Percentiles rank a stretch among this genome's conserved stretches.
Evolutionary conservation across 2,329 filamentous ascomycete genomes (phyloP).

Genomic region (Chalara sp.): DNA sequence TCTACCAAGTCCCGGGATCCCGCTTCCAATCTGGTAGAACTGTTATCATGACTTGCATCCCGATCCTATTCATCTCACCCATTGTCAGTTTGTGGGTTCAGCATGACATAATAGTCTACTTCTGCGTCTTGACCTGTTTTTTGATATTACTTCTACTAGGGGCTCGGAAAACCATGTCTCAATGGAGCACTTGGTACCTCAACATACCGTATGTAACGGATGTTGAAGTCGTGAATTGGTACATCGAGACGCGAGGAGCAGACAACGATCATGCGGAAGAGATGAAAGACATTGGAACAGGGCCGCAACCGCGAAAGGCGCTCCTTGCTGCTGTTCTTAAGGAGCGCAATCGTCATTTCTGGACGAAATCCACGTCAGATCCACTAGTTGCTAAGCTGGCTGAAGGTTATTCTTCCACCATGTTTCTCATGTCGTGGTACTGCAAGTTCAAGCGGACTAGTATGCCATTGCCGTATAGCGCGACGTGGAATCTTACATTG

Average conservation of each 20-base stretch:
- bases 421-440: constrained; percentile 29
- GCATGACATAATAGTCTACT: constrained; percentile 49
- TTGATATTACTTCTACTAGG: constrained; percentile 42
- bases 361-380: constrained; percentile 7
- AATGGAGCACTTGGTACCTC: constrained; percentile 53
- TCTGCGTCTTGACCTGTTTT: constrained; percentile 45
- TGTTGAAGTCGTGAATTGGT: constrained; percentile 39
- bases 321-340: constrained; percentile 31
- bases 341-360: constrained; percentile 6
- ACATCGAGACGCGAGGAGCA: constrained; percentile 7
- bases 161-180: constrained; percentile 43
- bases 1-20: constrained; percentile 43
- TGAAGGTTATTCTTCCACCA: constrained; percentile 33
- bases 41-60: constrained; percentile 48
- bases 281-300: constrained; percentile 28
- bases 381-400: constrained; percentile 29
- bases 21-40: constrained; percentile 36
- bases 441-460: constrained; percentile 33
- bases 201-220: constrained; percentile 44
- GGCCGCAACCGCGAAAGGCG: constrained; percentile 4
- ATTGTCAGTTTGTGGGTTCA: constrained; percentile 46
- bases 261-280: constrained; percentile 1
- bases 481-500: constrained; percentile 26
- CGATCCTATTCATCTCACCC: constrained; percentile 49
- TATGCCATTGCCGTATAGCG: constrained; percentile 25